Evolutionary conservation across 768 basidiomycete genomes (phyloP).

Genomic region (Rubroboletus satanas): DNA sequence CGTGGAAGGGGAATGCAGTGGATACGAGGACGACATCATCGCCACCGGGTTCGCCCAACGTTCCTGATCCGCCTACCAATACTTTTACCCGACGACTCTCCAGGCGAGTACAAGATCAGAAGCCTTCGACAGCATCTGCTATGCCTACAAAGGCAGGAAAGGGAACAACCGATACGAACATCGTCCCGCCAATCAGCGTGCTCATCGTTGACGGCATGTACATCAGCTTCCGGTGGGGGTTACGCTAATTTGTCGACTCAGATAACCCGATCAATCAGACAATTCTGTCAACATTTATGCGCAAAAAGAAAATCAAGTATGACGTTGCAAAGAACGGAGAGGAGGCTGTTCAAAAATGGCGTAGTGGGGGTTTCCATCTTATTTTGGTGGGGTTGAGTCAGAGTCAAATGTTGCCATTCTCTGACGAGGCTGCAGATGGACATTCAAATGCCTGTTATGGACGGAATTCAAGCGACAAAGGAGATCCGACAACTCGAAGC

Average conservation of each 20-base stretch:
- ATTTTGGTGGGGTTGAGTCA: constrained; percentile 66
- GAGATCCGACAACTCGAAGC: constrained; percentile 88
- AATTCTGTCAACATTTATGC: constrained; percentile 96
- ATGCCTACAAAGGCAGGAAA: constrained; percentile 47
- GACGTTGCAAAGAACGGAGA: constrained; percentile 92
- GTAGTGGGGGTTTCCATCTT: constrained; percentile 87
- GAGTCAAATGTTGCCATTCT: neutral
- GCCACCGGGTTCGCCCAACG: constrained; percentile 33
- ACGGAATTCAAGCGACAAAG: constrained; percentile 95
- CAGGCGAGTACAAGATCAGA: constrained; percentile 31
- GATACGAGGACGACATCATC: constrained; percentile 33
- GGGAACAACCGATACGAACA: constrained; percentile 54
- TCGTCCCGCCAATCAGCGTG: constrained; percentile 96
- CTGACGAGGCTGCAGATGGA: constrained; percentile 75
- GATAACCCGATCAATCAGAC: constrained; percentile 99
- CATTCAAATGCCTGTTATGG: constrained; percentile 99
- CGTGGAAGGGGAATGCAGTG: constrained; percentile 24
- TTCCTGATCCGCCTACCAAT: constrained; percentile 23
- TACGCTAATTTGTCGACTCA: constrained; percentile 32
- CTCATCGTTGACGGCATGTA: constrained; percentile 92
- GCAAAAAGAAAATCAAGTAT: constrained; percentile 91
- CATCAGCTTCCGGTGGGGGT: neutral
- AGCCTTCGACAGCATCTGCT: constrained; percentile 25
- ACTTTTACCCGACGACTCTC: constrained; percentile 28
- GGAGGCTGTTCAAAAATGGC: constrained; percentile 96